Evolutionary conservation across 2,329 filamentous ascomycete genomes (phyloP).

Genomic region (Pyrenophora graminea): DNA sequence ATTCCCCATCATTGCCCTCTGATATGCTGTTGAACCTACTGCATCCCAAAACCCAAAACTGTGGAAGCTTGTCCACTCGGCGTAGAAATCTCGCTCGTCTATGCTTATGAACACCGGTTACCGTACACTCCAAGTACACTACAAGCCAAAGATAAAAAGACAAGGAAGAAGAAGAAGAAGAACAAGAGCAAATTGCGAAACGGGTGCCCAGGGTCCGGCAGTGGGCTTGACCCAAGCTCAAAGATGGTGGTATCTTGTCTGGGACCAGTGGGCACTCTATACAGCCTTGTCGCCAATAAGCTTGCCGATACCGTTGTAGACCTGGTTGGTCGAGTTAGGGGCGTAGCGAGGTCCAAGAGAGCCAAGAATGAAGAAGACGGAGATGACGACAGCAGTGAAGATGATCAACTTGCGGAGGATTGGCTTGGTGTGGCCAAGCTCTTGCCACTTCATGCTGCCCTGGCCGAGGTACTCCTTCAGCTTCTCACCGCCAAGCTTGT

Average conservation of each 20-base stretch:
- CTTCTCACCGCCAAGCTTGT: constrained; percentile 83
- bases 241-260: not conserved
- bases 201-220: not conserved
- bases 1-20: constrained; percentile 34
- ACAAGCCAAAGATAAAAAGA: constrained; percentile 34
- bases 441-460: constrained; percentile 77
- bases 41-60: constrained; percentile 16
- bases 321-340: constrained; percentile 43
- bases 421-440: constrained; percentile 79
- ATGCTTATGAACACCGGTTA: constrained; percentile 38
- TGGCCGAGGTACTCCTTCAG: constrained; percentile 78
- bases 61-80: constrained; percentile 21
- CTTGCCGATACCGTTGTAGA: constrained; percentile 42
- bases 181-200: constrained; percentile 23
- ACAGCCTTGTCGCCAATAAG: constrained; percentile 38
- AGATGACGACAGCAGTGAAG: constrained; percentile 64
- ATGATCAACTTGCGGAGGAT: constrained; percentile 77
- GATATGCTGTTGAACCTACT: constrained; percentile 26
- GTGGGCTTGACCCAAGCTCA: not conserved
- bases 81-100: constrained; percentile 37
- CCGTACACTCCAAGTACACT: constrained; percentile 28
- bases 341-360: constrained; percentile 49
- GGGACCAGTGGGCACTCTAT: constrained; percentile 9
- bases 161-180: constrained; percentile 38
- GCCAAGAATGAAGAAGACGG: constrained; percentile 71